phyloP scores from a whole-genome alignment of 2,329 filamentous ascomycete species.

The Epichloe typhina region DNA sequence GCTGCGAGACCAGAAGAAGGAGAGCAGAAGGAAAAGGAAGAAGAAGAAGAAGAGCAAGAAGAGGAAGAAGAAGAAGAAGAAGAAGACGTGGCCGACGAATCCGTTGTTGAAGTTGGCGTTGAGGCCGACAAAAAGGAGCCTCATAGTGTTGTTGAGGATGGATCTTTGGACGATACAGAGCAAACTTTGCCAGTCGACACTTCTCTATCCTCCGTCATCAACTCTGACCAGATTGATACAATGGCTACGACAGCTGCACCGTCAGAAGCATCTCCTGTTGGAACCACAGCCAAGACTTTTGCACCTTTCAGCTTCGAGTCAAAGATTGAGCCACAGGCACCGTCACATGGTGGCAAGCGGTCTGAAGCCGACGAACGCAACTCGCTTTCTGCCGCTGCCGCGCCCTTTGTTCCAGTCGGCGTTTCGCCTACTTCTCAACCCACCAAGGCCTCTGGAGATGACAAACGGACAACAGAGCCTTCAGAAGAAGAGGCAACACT shows the following conservation, averaged over 20 bases:
- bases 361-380: conserved; percentile 29
- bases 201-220: conserved; percentile 39
- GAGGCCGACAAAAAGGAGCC: not conserved
- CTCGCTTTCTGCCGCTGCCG: conserved; percentile 53
- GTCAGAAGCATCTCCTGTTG: conserved; percentile 38
- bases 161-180: conserved; percentile 28
- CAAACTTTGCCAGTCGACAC: conserved; percentile 30
- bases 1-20: conserved; percentile 37
- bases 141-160: not conserved
- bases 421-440: conserved; percentile 14
- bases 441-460: conserved; percentile 1
- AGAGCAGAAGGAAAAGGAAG: conserved; percentile 6
- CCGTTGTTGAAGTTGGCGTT: not conserved
- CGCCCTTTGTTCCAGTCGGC: conserved; percentile 47
- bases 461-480: not conserved
- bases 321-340: conserved; percentile 34
- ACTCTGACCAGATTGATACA: conserved; percentile 40
- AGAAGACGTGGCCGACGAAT: not conserved
- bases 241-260: conserved; percentile 39
- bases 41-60: not conserved
- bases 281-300: conserved; percentile 30
- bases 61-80: conserved; percentile 7
- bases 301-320: conserved; percentile 48
- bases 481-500: not conserved
- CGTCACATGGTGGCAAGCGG: conserved; percentile 32